Evolutionary conservation across 176 grass and related monocot species (phyloP).

Genomic region (Calamus simplicifolius): DNA sequence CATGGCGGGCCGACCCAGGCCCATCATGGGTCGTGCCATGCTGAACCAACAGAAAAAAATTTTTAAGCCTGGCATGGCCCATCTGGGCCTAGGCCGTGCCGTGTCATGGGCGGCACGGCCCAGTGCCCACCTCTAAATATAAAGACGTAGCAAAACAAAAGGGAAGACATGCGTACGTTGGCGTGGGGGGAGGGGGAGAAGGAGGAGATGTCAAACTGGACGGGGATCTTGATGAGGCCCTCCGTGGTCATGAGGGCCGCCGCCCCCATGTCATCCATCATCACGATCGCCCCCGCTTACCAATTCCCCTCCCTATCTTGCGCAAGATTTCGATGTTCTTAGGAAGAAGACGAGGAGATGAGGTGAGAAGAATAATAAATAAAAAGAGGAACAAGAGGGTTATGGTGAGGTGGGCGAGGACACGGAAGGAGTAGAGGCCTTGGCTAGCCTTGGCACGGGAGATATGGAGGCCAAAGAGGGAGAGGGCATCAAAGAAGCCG

Average conservation of each 20-base stretch:
- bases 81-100: too few relatives aligned
- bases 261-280: slow-evolving; percentile 65
- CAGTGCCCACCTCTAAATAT: too few relatives aligned
- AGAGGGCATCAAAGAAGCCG: slow-evolving; percentile 51
- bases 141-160: too few relatives aligned
- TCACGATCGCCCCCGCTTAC: slow-evolving; percentile 71
- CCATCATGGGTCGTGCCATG: too few relatives aligned
- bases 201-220: slow-evolving; percentile 60
- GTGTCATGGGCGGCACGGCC: too few relatives aligned
- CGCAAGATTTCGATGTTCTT: not conserved
- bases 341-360: not conserved
- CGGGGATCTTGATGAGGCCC: slow-evolving; percentile 67
- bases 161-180: slow-evolving; percentile 30
- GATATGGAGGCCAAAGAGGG: slow-evolving; percentile 43
- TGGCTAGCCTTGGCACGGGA: slow-evolving; percentile 21
- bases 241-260: slow-evolving; percentile 67
- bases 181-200: slow-evolving; percentile 55
- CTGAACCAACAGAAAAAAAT: too few relatives aligned
- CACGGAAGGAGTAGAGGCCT: slow-evolving; percentile 46
- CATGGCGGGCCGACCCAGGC: too few relatives aligned
- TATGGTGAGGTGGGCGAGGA: slow-evolving; percentile 61
- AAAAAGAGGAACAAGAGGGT: too few relatives aligned
- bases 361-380: not conserved
- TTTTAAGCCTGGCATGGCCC: too few relatives aligned
- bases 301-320: slow-evolving; percentile 71